Evolutionary conservation across 352 stramenopile genomes (phyloP).

Genomic region (Plasmopara viticola): DNA sequence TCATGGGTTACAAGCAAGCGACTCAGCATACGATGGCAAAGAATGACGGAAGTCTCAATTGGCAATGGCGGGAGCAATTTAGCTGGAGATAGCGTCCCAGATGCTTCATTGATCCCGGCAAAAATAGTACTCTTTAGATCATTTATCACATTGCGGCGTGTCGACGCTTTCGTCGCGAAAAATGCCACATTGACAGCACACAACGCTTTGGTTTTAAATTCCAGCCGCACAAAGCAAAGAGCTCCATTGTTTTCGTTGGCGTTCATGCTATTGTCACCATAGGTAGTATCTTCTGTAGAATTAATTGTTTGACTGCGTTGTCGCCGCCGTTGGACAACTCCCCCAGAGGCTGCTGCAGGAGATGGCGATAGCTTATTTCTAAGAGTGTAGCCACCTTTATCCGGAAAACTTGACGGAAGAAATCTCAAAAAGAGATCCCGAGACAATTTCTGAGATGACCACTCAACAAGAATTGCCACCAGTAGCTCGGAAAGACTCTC

Average conservation of each 20-base stretch:
- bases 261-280: constrained; percentile 14
- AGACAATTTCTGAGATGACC: constrained; percentile 70
- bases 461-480: constrained; percentile 53
- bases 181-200: constrained; percentile 82
- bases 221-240: constrained; percentile 77
- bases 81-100: constrained; percentile 19
- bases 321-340: constrained; percentile 31
- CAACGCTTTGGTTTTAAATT: constrained; percentile 76
- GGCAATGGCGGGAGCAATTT: constrained; percentile 23
- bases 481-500: constrained; percentile 53
- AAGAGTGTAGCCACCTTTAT: constrained; percentile 21
- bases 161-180: constrained; percentile 62
- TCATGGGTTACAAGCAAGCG: constrained; percentile 68
- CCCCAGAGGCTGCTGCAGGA: constrained; percentile 14
- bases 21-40: constrained; percentile 79
- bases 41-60: constrained; percentile 19
- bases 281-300: constrained; percentile 14
- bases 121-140: constrained; percentile 70
- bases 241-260: constrained; percentile 41
- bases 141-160: constrained; percentile 55
- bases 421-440: constrained; percentile 82
- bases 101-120: constrained; percentile 41
- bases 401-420: constrained; percentile 25
- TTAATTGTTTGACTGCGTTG: constrained; percentile 31
- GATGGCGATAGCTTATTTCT: constrained; percentile 19